phyloP scores from a whole-genome alignment of 495 filamentous ascomycete genomes.

The Hypoxylon subgilvum region DNA sequence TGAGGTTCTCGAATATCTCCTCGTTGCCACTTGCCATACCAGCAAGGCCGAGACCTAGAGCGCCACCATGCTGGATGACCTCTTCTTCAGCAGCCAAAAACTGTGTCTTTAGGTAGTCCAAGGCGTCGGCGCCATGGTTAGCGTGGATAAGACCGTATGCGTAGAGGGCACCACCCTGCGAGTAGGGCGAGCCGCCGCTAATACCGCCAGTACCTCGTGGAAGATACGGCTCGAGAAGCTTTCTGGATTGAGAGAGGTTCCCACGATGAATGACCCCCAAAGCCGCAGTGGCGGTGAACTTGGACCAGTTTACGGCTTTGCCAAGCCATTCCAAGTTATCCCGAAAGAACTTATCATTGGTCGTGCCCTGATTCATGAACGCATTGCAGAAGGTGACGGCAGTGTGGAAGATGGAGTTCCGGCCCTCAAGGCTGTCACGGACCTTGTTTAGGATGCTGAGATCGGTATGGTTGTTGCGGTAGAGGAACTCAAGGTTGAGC shows the following conservation, averaged over 20 bases:
- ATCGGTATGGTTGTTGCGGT: slow-evolving; percentile 85
- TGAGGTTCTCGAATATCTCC: slow-evolving; percentile 89
- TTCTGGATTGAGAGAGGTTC: slow-evolving; percentile 89
- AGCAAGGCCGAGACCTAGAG: slow-evolving; percentile 92
- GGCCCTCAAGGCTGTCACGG: slow-evolving; percentile 88
- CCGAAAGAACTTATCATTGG: slow-evolving; percentile 94
- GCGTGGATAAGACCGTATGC: slow-evolving; percentile 96
- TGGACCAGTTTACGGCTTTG: slow-evolving; percentile 99
- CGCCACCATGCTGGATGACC: slow-evolving; percentile 95
- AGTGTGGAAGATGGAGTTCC: slow-evolving; percentile 98
- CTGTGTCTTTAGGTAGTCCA: slow-evolving; percentile 84
- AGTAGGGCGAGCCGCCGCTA: slow-evolving; percentile 81
- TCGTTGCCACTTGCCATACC: slow-evolving; percentile 95
- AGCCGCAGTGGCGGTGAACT: slow-evolving; percentile 97
- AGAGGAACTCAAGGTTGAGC: slow-evolving; percentile 94
- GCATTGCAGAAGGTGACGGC: slow-evolving; percentile 96
- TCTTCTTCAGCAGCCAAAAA: slow-evolving; percentile 89
- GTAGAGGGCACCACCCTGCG: slow-evolving; percentile 93
- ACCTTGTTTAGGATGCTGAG: slow-evolving; percentile 91
- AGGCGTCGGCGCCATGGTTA: slow-evolving; percentile 92
- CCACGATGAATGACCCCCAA: slow-evolving; percentile 96
- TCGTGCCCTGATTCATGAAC: slow-evolving; percentile 99
- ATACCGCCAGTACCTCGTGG: slow-evolving; percentile 73
- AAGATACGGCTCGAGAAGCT: slow-evolving; percentile 92
- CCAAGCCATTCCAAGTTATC: slow-evolving; percentile 98